Conservation (phyloP, 805 yeast genomes). For the Starmerella sp. region DNA sequence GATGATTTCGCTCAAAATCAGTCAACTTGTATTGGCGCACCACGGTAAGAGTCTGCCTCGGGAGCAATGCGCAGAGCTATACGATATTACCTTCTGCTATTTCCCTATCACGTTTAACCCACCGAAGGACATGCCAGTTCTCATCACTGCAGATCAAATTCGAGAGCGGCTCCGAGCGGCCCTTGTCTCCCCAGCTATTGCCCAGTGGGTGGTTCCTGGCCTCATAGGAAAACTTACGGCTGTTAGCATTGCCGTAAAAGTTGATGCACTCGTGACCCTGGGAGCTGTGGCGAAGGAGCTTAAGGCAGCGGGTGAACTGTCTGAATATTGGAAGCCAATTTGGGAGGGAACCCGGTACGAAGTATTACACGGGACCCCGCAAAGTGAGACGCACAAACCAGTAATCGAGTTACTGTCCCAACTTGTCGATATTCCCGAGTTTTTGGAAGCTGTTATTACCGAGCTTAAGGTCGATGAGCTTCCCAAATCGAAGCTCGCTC, state of each 20-base stretch:
- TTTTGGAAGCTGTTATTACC: slow-evolving; percentile 28
- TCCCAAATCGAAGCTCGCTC: slow-evolving; percentile 42
- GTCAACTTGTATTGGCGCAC: slow-evolving; percentile 35
- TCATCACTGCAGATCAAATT: slow-evolving; percentile 63
- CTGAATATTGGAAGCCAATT: slow-evolving; percentile 54
- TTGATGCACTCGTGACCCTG: slow-evolving; percentile 61
- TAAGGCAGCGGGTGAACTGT: slow-evolving; percentile 35
- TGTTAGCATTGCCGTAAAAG: slow-evolving; percentile 33
- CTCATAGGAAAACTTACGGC: slow-evolving; percentile 64
- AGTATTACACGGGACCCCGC: slow-evolving; percentile 68
- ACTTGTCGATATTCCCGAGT: slow-evolving; percentile 24
- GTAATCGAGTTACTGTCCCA: slow-evolving; percentile 20
- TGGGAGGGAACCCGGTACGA: slow-evolving; percentile 89
- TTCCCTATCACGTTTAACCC: slow-evolving; percentile 94
- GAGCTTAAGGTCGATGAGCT: slow-evolving; percentile 29
- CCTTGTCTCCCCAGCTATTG: slow-evolving; percentile 51
- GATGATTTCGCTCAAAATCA: slow-evolving; percentile 53
- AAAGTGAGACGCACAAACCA: slow-evolving; percentile 28
- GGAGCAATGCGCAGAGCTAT: slow-evolving; percentile 49
- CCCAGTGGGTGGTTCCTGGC: slow-evolving; percentile 64
- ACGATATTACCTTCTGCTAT: slow-evolving; percentile 85
- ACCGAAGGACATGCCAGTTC: slow-evolving; percentile 77
- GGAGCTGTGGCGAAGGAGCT: slow-evolving; percentile 45
- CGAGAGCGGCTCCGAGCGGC: slow-evolving; percentile 51
- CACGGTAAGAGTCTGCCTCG: slow-evolving; percentile 32